phyloP scores from a whole-genome alignment of 2,329 filamentous ascomycete genomes.

The Zymoseptoria tritici region DNA sequence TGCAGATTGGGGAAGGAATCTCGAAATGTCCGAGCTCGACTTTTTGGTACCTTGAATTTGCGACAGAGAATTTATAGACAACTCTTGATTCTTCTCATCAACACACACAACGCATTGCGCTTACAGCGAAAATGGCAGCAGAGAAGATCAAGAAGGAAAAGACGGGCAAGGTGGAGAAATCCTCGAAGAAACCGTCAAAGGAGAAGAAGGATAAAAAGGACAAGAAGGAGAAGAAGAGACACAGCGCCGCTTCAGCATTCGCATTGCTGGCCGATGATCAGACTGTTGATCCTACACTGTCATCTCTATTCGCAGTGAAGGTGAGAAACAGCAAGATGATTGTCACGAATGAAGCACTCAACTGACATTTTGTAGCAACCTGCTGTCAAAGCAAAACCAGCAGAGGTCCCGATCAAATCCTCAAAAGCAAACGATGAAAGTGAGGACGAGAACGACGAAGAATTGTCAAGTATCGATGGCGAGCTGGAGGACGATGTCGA shows the following conservation, averaged over 20 bases:
- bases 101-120: not conserved
- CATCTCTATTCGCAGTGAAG: constrained; percentile 41
- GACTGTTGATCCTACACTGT: constrained; percentile 37
- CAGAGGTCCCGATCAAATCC: constrained; percentile 23
- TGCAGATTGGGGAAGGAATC: not conserved
- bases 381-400: constrained; percentile 15
- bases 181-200: constrained; percentile 9
- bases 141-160: constrained; percentile 16
- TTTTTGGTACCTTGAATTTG: not conserved
- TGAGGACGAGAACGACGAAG: constrained; percentile 26
- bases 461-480: constrained; percentile 10
- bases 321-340: constrained; percentile 28
- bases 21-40: not conserved
- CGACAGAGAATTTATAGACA: not conserved
- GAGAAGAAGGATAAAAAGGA: constrained; percentile 7
- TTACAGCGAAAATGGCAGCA: constrained; percentile 6
- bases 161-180: constrained; percentile 14
- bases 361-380: constrained; percentile 32
- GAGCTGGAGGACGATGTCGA: constrained; percentile 14
- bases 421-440: constrained; percentile 28
- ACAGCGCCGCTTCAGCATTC: constrained; percentile 8
- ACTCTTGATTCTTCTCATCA: not conserved
- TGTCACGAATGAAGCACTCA: constrained; percentile 18
- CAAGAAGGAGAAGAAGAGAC: constrained; percentile 8
- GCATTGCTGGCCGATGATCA: constrained; percentile 29